phyloP scores from a whole-genome alignment of 2,329 filamentous ascomycete genomes.

The Eutypella sp. region DNA sequence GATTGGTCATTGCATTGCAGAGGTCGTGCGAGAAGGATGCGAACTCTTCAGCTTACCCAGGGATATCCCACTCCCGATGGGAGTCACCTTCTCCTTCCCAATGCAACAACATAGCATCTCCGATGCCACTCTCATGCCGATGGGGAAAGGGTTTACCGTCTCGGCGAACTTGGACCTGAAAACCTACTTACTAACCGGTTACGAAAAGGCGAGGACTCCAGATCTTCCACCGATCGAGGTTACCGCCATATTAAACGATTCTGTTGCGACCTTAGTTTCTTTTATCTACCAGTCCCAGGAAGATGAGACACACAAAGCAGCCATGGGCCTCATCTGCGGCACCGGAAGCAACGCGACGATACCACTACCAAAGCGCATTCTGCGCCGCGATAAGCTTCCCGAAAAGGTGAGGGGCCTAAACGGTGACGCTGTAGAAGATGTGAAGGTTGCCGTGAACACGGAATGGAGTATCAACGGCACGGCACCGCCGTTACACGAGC shows the following conservation, averaged over 20 bases:
- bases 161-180: conserved; percentile 56
- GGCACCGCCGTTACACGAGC: conserved; percentile 58
- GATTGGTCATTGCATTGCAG: conserved; percentile 73
- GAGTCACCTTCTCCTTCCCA: conserved; percentile 67
- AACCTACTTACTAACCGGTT: conserved; percentile 53
- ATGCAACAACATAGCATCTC: conserved; percentile 61
- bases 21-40: conserved; percentile 60
- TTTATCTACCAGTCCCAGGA: conserved; percentile 68
- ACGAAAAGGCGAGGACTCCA: conserved; percentile 42
- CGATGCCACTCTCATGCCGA: conserved; percentile 59
- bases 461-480: conserved; percentile 80
- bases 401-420: conserved; percentile 43
- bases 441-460: conserved; percentile 74
- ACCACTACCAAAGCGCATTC: conserved; percentile 56
- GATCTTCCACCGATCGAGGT: conserved; percentile 63
- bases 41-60: conserved; percentile 35
- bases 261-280: conserved; percentile 73
- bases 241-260: conserved; percentile 74
- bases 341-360: conserved; percentile 80
- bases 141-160: conserved; percentile 68
- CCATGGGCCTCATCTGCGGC: conserved; percentile 77
- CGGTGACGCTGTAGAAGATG: conserved; percentile 40
- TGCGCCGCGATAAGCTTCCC: conserved; percentile 60
- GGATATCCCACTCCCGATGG: conserved; percentile 51
- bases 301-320: conserved; percentile 56